Percentiles rank a stretch among this genome's conserved stretches.
Conservation (phyloP, 73 alveolate genomes). For the Breviolum minutum region DNA sequence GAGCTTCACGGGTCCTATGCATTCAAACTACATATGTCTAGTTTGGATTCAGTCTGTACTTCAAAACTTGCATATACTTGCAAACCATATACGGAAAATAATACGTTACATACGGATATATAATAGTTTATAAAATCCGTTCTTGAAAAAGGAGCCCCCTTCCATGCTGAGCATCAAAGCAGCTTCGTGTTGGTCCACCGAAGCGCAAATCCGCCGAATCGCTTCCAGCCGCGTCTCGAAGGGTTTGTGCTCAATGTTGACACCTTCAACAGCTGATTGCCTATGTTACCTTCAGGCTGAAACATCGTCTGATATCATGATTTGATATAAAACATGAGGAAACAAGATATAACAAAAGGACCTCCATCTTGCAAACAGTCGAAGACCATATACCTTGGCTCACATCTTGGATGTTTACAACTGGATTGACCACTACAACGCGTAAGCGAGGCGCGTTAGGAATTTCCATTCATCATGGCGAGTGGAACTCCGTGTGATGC, state of each 20-base stretch:
- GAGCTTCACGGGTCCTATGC: no score
- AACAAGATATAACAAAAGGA: no score
- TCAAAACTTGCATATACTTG: no score
- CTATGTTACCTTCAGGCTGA: no score
- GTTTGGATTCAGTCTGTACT: no score
- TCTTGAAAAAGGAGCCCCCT: not conserved
- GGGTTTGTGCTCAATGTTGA: constrained; percentile 50
- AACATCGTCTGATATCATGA: no score
- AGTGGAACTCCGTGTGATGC: constrained; percentile 42
- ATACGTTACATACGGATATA: no score
- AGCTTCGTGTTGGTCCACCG: constrained; percentile 19
- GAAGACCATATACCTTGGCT: constrained; percentile 44
- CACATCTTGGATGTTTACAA: not conserved
- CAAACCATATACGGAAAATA: no score
- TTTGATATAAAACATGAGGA: no score
- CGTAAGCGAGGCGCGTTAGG: not conserved
- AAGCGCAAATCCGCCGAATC: constrained; percentile 38
- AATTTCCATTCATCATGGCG: constrained; percentile 70
- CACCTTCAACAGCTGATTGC: not conserved
- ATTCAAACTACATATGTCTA: no score
- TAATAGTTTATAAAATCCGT: no score
- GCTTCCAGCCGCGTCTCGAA: constrained; percentile 71
- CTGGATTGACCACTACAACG: not conserved
- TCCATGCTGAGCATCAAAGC: not conserved
- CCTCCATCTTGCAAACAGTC: constrained; percentile 77